phyloP scores from a whole-genome alignment of 176 grass and related monocot genomes.

The Triticum dicoccoides region DNA sequence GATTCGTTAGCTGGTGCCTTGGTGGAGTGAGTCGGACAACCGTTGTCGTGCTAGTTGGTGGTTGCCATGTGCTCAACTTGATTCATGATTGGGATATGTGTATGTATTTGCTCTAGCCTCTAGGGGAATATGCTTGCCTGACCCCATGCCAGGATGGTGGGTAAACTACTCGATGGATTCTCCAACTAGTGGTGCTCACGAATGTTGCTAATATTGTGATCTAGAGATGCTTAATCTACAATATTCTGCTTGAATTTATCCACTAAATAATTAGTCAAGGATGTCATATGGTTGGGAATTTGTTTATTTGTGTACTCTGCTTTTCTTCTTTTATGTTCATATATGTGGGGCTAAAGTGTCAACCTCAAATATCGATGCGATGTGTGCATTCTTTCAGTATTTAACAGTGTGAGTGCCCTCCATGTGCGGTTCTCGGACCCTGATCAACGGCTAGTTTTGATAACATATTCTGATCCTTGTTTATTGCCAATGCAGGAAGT shows the following conservation, averaged over 20 bases:
- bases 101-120: slow-evolving; percentile 22
- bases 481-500: slow-evolving; percentile 58
- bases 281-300: background rate
- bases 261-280: background rate
- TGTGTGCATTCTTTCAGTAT: background rate
- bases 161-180: slow-evolving; percentile 29
- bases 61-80: slow-evolving; percentile 45
- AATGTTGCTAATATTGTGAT: slow-evolving; percentile 1
- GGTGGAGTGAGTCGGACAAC: slow-evolving; percentile 23
- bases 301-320: background rate
- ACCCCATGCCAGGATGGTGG: slow-evolving; percentile 15
- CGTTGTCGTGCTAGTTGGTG: slow-evolving; percentile 32
- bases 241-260: background rate
- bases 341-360: background rate
- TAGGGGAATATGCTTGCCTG: slow-evolving; percentile 40
- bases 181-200: slow-evolving; percentile 27
- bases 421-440: background rate
- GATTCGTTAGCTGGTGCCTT: slow-evolving; percentile 22
- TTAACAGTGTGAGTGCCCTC: background rate
- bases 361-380: background rate
- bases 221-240: slow-evolving; percentile 19
- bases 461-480: background rate
- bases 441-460: background rate
- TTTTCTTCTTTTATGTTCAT: background rate
- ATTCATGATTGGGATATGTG: slow-evolving; percentile 33